Conservation (phyloP, 805 yeast genomes). For the Ogataea allantospora region DNA sequence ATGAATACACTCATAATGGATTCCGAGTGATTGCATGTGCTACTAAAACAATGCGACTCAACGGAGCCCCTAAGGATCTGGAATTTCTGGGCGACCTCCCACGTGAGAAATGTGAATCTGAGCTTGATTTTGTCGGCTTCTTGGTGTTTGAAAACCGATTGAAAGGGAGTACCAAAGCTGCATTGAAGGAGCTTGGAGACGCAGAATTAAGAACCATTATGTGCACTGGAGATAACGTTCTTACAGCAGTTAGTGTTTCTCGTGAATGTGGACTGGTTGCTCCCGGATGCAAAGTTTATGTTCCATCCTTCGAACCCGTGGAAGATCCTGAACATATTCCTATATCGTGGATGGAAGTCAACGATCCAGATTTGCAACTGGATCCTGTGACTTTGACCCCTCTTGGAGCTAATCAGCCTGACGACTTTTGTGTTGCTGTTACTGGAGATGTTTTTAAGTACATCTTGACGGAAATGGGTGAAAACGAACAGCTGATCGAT, state of each 20-base stretch:
- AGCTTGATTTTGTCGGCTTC: constrained; percentile 78
- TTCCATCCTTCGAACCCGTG: constrained; percentile 52
- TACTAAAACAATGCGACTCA: constrained; percentile 39
- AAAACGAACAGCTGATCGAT: constrained; percentile 40
- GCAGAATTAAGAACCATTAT: constrained; percentile 83
- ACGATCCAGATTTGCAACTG: constrained; percentile 51
- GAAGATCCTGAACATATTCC: constrained; percentile 18
- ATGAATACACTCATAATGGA: constrained; percentile 89
- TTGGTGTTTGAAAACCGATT: constrained; percentile 90
- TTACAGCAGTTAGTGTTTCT: constrained; percentile 93
- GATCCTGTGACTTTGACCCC: constrained; percentile 67
- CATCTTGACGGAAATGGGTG: constrained; percentile 57
- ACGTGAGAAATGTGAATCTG: constrained; percentile 68
- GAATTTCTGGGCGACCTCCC: constrained; percentile 46
- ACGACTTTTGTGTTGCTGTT: constrained; percentile 69
- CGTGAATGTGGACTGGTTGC: constrained; percentile 72
- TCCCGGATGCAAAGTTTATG: constrained; percentile 45
- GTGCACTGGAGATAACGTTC: constrained; percentile 97
- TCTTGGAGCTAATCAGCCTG: constrained; percentile 29
- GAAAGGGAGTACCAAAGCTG: constrained; percentile 63
- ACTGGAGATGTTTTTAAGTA: constrained; percentile 91
- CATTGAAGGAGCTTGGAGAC: constrained; percentile 54
- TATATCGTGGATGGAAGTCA: constrained; percentile 68
- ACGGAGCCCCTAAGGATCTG: constrained; percentile 36
- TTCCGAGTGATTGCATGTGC: constrained; percentile 96